Base-by-base conservation (phyloP, 2,329 filamentous ascomycete genomes). In the Paraphaeosphaeria sporulosa region DNA sequence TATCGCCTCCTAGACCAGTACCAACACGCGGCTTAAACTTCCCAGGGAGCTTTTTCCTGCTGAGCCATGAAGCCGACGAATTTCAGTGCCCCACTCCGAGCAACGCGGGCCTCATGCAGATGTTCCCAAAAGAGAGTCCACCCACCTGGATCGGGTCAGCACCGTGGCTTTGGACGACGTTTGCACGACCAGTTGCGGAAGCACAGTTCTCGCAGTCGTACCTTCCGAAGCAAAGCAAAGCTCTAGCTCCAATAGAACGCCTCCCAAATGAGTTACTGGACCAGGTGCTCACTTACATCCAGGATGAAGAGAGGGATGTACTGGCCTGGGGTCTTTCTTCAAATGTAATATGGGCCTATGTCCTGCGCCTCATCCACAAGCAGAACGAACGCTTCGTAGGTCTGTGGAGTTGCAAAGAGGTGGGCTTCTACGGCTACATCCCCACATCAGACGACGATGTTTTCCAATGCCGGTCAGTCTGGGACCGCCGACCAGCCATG, bases 191-290 rank as follows among this genome's bases (percentile, higher is more conserved):
- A 23, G 52, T 56, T 9, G 9, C 25, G 10, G 38, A 56, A 19
- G 19, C 25, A 17, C 19, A 38, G 7, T 48, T 25, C 40, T 12
- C 23, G 9, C 53, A 51, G 30, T 38, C 51, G 1, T 60, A 60
- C 32, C 32, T 43, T 19, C 58, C 46, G 19, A 48, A 43, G 15
- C 48, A 30, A 15, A 47, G 44, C 30, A 34, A n/a, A 9, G 12
- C 19, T n/a, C 57, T 38, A 8, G 21, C 43, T n/a, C 30, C 47
- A 10, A 51, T 62, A 40, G 59, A 64, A 48, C 43, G 50, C 7
- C 55, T 67, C 9, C 64, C 64, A 9, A 67, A 61, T 40, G 62
- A 67, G 19, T 49, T 61, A 17, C 50, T 64, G 4, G 59, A 64
- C 19, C 38, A 59, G 25, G 59, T 67, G 2, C 23, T 67, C 23